Evolutionary conservation across 805 yeast genomes (phyloP), one percentile per base, ranked within the genome.

Genomic region (Yamadazyma phyllophila): DNA sequence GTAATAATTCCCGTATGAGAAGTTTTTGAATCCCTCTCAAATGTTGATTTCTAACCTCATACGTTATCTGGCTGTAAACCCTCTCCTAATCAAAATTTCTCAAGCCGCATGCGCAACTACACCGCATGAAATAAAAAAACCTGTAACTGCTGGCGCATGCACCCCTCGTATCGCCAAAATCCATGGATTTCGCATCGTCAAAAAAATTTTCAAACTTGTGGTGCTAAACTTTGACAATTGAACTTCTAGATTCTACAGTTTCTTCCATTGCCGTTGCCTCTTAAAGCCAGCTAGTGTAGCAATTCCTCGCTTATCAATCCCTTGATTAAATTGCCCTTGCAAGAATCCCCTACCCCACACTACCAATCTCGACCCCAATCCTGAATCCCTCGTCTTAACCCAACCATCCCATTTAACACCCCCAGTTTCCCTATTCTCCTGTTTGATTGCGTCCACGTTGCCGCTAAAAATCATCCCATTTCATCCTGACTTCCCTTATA

Each of bases 131-230:
- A 10, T 11, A 29, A 29, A 29, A 29, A 29, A 29, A 29, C 31
- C 31, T 26, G 10, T 26, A 26, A 11, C 40, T 37, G 40, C 24
- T 26, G 15, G 26, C 27, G 40, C 40, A 37, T 37, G 40, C 40
- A 37, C 40, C 40, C 40, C 40, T 37, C 30, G 40, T 37, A 37
- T 37, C 40, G 13, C 7, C 40, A 37, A 15, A 37, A 37, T n/a
- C 32, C 15, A 13, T 13, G 27, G 29, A 20, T 7, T 37, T 37
- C 40, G 40, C 43, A 40, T 40, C 43, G 43, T 40, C 43, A 40
- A 40, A 40, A 40, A 40, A 40, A 7, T 31, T 40, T 40, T 40
- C 36, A 17, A 26, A 26, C 27, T 11, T 12, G 11, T 24, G 13
- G 20, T 20, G n/a, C 15, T 36, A 36, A 36, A 15, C 29, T 24